Percentiles rank a stretch among this genome's conserved stretches.
Evolutionary conservation across 768 basidiomycete species (phyloP).

Genomic region (Mycena epipterygia): DNA sequence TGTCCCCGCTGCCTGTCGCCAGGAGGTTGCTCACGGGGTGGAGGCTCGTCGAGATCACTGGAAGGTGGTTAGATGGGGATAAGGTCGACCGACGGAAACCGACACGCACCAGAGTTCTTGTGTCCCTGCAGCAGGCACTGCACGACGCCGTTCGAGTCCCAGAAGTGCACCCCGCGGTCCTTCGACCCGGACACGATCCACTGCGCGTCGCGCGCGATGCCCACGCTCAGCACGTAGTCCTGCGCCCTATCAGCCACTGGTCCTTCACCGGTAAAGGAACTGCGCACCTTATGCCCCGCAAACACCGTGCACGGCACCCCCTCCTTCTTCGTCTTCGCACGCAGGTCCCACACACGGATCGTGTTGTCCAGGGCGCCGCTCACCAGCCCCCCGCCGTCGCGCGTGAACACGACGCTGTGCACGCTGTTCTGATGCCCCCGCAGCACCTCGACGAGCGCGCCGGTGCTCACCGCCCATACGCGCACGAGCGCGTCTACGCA

Average conservation of each 20-base stretch:
- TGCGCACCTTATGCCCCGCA: constrained; percentile 82
- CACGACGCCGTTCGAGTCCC: constrained; percentile 82
- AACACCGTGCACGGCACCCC: constrained; percentile 70
- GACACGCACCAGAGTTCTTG: constrained; percentile 67
- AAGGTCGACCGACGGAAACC: neutral
- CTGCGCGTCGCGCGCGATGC: constrained; percentile 89
- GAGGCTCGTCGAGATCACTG: constrained; percentile 66
- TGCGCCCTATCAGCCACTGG: constrained; percentile 2
- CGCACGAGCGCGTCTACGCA: constrained; percentile 71
- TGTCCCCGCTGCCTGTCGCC: constrained; percentile 70
- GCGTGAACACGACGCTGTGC: constrained; percentile 92
- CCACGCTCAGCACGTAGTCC: constrained; percentile 49
- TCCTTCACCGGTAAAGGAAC: neutral
- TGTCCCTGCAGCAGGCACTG: constrained; percentile 93
- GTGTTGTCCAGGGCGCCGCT: constrained; percentile 94
- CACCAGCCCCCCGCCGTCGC: constrained; percentile 92
- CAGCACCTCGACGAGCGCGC: constrained; percentile 77
- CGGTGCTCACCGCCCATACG: constrained; percentile 72
- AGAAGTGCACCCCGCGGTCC: constrained; percentile 96
- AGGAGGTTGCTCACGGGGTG: constrained; percentile 60
- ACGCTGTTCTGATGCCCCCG: constrained; percentile 88
- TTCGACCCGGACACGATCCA: constrained; percentile 96
- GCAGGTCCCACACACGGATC: constrained; percentile 87
- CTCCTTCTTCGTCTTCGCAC: constrained; percentile 38
- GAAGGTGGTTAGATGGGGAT: too few species aligned